phyloP scores from a whole-genome alignment of 2,329 filamentous ascomycete genomes.

The Penicillium sp. region DNA sequence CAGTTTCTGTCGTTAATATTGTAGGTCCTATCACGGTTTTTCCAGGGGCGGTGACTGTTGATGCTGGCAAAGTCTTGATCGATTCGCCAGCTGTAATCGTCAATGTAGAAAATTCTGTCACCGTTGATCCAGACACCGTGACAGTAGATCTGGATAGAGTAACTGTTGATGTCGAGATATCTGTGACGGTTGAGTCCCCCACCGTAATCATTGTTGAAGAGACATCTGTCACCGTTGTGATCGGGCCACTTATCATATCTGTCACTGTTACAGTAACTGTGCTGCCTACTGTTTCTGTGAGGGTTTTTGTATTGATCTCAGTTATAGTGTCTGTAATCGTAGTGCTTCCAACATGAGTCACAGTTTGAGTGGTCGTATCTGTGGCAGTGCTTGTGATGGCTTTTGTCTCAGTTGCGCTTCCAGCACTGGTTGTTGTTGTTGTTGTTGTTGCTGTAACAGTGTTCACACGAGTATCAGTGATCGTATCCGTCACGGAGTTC shows the following conservation, averaged over 20 bases:
- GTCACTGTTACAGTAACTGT: not conserved
- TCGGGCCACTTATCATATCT: not conserved
- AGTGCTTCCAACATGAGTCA: not conserved
- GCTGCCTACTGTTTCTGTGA: not conserved
- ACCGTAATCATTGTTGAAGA: not conserved
- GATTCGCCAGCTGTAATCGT: not conserved
- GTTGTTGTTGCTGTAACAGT: slow-evolving; percentile 2
- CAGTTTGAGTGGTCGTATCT: not conserved
- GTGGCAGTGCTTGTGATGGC: slow-evolving; percentile 5
- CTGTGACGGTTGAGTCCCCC: slow-evolving; percentile 5
- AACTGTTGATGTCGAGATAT: not conserved
- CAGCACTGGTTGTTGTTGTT: not conserved
- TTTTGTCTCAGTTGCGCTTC: not conserved
- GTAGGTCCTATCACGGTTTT: slow-evolving; percentile 1
- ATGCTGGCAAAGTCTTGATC: not conserved
- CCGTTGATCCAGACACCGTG: not conserved
- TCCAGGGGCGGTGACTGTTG: not conserved
- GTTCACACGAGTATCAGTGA: not conserved
- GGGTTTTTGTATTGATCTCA: slow-evolving; percentile 1
- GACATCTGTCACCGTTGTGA: not conserved
- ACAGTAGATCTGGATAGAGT: not conserved
- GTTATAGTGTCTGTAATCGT: not conserved
- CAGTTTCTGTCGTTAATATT: not conserved
- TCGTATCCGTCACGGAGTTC: slow-evolving; percentile 2
- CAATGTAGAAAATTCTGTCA: not conserved